Evolutionary conservation across 2,329 filamentous ascomycete species (phyloP).

Genomic region (Chaetomium strumarium): DNA sequence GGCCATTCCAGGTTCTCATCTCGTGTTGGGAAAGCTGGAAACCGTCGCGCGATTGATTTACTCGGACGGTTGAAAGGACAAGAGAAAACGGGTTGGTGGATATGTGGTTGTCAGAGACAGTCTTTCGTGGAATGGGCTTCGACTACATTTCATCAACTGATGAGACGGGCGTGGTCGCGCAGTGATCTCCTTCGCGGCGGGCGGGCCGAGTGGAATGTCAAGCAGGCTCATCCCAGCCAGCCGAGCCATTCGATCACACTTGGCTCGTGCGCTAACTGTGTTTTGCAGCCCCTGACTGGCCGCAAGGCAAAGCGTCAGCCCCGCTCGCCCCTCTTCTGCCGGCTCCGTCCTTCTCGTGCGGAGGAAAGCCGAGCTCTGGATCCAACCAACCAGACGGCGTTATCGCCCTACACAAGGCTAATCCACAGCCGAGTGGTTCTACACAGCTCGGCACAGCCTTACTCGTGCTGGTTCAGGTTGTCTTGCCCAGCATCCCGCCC

Average conservation of each 20-base stretch:
- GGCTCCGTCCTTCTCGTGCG: conserved; percentile 9
- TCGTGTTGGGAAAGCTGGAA: no score
- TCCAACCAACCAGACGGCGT: conserved; percentile 12
- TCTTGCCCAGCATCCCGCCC: conserved; percentile 9
- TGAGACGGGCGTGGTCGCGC: not conserved
- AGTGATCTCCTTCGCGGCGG: not conserved
- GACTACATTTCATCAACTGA: no score
- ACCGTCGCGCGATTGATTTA: no score
- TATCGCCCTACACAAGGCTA: conserved; percentile 26
- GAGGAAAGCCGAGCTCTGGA: conserved; percentile 6
- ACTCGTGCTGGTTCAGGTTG: conserved; percentile 14
- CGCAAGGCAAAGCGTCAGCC: conserved; percentile 17
- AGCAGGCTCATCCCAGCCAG: not conserved
- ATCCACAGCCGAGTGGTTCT: conserved; percentile 25
- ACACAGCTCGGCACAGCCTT: conserved; percentile 25
- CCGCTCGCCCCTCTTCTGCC: conserved; percentile 18
- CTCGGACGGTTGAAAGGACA: no score
- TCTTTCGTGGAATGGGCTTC: no score
- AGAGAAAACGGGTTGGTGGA: no score
- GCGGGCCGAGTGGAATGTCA: not conserved
- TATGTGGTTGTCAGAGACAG: no score
- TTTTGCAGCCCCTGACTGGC: conserved; percentile 19
- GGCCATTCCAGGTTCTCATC: no score
- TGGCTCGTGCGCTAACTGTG: conserved; percentile 16
- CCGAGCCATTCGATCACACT: conserved; percentile 8